Base-by-base conservation (phyloP, 371 early-diverging fungal species). In the Neoconidiobolus thromboides region DNA sequence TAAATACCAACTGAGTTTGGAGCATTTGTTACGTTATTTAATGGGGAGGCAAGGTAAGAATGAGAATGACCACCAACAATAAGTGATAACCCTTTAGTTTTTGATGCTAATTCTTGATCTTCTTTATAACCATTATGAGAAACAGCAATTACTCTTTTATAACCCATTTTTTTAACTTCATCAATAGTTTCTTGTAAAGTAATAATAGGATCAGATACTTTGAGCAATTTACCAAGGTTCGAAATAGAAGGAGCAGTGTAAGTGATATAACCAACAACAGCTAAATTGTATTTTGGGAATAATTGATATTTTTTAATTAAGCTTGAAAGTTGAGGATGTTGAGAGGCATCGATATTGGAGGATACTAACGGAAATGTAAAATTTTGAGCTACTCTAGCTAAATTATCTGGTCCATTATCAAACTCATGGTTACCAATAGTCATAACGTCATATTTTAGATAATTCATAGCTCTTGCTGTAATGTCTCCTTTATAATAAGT, bases 21-120 rank as follows among this genome's bases (percentile, higher is more conserved):
- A 43, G 47, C 60, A 15, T 5, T 12, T 9, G 55, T 14, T 37
- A 6, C 7, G 55, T 62, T 59, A 14, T 14, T 48, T 43, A 63
- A 62, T 12, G 42, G 46, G 26, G 74, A 67, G 47, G 74, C 71
- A 36, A 86, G 67, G 61, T 76, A 76, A 7, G 83, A 69, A 66
- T 86, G 86, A 9, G 79, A 75, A 64, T 86, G 86, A 36, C 83
- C 86, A 48, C 86, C 86, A n/a, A 86, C 77, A 61, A 85, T 80
- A 43, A 82, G 61, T n/a, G 70, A 63, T 12, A 79, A 37, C 2
- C 83, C 80, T 36, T 65, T 65, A 9, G 74, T 69, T 1, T 70
- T 71, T 46, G 66, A 64, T 0, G 86, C 86, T 53, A 86, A 57
- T 26, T 71, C 69, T 67, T 70, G 64, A 63, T 86, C 86, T 2